Percentiles rank a stretch among this genome's conserved stretches.
Evolutionary conservation across 495 filamentous ascomycete species (phyloP).

Genomic region (Podospora anserina): DNA sequence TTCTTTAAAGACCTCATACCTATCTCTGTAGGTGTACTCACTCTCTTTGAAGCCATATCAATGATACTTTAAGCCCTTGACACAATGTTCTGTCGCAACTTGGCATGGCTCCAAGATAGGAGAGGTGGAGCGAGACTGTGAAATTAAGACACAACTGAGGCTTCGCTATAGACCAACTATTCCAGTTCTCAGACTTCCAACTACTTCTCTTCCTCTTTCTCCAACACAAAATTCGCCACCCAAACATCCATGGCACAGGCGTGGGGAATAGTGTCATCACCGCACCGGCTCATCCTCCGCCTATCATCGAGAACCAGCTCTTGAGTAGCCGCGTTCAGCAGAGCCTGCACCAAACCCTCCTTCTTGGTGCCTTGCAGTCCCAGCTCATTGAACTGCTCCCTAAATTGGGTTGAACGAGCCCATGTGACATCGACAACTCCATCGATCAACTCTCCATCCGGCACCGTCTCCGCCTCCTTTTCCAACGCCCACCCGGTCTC

Average conservation of each 20-base stretch:
- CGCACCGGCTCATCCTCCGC: background rate
- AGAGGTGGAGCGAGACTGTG: too few species aligned
- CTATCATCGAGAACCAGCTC: background rate
- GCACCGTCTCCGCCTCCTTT: conserved; percentile 32
- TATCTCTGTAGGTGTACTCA: too few species aligned
- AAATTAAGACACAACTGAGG: too few species aligned
- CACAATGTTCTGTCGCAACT: too few species aligned
- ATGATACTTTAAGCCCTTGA: too few species aligned
- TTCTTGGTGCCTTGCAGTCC: conserved; percentile 29
- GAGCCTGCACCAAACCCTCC: conserved; percentile 32
- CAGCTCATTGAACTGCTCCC: conserved; percentile 28
- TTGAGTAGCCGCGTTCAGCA: conserved; percentile 36
- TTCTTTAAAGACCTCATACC: too few species aligned
- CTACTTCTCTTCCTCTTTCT: background rate
- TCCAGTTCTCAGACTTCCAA: too few species aligned
- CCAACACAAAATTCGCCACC: conserved; percentile 34
- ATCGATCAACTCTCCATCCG: conserved; percentile 41
- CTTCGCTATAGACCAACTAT: too few species aligned
- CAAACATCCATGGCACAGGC: conserved; percentile 50
- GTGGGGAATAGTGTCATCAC: background rate
- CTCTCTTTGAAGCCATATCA: too few species aligned
- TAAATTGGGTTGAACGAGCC: conserved; percentile 22
- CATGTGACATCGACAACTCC: conserved; percentile 45
- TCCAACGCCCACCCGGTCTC: conserved; percentile 29
- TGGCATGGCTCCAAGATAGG: too few species aligned